Evolutionary conservation across 257 asterid species (phyloP), one percentile per base, ranked within the genome.

Genomic region (Penstemon barbatus): DNA sequence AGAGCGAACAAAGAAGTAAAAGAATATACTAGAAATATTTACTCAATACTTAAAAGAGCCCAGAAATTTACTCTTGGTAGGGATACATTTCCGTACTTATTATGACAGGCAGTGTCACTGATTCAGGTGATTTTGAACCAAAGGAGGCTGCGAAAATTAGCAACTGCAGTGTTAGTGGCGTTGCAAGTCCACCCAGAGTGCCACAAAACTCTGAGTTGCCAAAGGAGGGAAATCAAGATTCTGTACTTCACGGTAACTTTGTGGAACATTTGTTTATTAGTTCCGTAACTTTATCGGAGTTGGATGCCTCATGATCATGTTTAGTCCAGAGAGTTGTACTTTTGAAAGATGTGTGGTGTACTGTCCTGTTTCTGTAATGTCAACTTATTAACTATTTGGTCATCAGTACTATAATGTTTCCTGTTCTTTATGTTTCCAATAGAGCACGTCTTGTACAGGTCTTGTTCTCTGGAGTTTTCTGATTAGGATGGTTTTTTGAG

Each of bases 61-160:
- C 33, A 45, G 33, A 63, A 18, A 58, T 58, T 36, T 58, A 58
- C 36, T 63, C 37, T 46, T 13, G 4, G 25, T 48, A 49, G 65
- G 25, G 56, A 19, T 55, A 25, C 33, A 25, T 73, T 75, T 61
- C 57, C 64, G 9, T 76, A 48, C 80, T 63, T 70, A 48, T 74
- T 62, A 60, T 72, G 76, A 69, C 77, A 33, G 69, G 62, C 38
- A 67, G 51, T 48, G 7, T 69, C 75, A 66, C 81, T 77, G 76
- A 74, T 78, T 81, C 85, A 84, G 83, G 70, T 79, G 83, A 81
- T 70, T 61, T 72, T 79, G 84, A 72, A 72, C 73, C 87, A 49
- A 73, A 79, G 65, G 83, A 75, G 62, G 75, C 79, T 15, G 61
- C 76, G 56, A 43, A 53, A 68, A 65, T 71, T 69, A 61, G 76